Base-by-base conservation (phyloP, 495 filamentous ascomycete genomes). In the Xylaria acuta region DNA sequence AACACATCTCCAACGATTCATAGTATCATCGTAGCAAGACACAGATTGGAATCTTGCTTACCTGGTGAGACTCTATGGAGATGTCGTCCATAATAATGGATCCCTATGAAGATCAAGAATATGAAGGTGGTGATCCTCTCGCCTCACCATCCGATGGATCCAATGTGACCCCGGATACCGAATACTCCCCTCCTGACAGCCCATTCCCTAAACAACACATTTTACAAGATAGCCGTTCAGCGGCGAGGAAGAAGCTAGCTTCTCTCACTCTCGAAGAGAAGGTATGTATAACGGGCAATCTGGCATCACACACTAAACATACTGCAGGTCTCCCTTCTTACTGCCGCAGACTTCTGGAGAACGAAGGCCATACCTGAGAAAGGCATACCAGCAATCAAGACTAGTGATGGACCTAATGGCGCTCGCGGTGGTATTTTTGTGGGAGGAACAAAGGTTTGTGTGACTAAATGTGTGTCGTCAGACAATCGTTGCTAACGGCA, bases 321-420 rank as follows among this genome's bases (percentile, higher is more conserved):
- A 14, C 51, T 12, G 3, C 67, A 90, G 88, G 83, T 90, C 49
- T 88, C 88, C 11, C 81, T 91, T 34, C 78, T 91, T 8, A 85
- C 88, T 41, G 92, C 90, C 47, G 88, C 88, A 60, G 92, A 94
- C 77, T 93, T 94, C 80, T 94, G 92, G 92, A 89, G 92, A 65
- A 94, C 92, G 2, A 89, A 86, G 43, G 77, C 90, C 1, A 87
- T 95, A 54, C 87, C 88, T 11, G 85, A 88, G 22, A 89, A 92
- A 72, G 88, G 87, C 45, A 91, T 95, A 64, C 92, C 93, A 16
- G 85, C 90, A 3, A 82, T 94, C 54, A 92, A 92, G 72, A 90
- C 89, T 18, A 93, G 90, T 49, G 92, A 95, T 81, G 92, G 92
- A 3, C 92, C 92, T 6, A 94, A 94, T 77, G 92, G 92, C 16